These are phyloP conservation scores for Haplosporangium sp. DNA, from an alignment of 371 early-diverging fungal species.

Conservation along the genomic window DNA sequence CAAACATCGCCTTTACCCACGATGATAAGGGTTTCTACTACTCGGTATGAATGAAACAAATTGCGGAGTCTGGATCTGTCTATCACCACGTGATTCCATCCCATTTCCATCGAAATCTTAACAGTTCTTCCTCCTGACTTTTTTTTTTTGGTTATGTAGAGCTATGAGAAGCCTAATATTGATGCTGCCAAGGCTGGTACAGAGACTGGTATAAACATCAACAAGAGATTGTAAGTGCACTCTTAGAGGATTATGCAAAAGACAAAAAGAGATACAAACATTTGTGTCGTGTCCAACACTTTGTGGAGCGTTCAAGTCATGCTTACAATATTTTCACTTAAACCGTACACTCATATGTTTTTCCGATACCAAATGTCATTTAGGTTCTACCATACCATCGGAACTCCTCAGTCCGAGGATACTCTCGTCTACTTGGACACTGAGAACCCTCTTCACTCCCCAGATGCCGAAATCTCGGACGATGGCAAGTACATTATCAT, in stretches of 20 bases:
- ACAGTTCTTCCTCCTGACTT: neutral
- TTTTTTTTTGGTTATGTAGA: constrained; percentile 14
- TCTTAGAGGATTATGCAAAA: too few species aligned
- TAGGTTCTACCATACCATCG: constrained; percentile 52
- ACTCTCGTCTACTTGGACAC: constrained; percentile 60
- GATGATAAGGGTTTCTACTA: constrained; percentile 78
- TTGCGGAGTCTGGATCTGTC: too few species aligned
- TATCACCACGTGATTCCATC: too few species aligned
- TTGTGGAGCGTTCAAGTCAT: too few species aligned
- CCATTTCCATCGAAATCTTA: too few species aligned
- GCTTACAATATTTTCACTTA: too few species aligned
- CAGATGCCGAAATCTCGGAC: constrained; percentile 55
- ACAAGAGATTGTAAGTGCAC: constrained; percentile 55
- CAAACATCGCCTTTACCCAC: constrained; percentile 64
- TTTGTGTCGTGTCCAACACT: too few species aligned
- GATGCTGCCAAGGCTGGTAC: constrained; percentile 67
- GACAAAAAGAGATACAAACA: too few species aligned
- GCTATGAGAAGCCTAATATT: constrained; percentile 56
- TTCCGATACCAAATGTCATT: neutral
- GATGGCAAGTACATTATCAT: constrained; percentile 71
- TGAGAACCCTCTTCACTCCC: constrained; percentile 59
- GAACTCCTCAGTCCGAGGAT: constrained; percentile 66
- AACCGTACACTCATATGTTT: too few species aligned
- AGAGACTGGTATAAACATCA: constrained; percentile 67
- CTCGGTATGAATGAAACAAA: constrained; percentile 30